A percentile compares a stretch with the other conserved stretches of the same genome.
Evolutionary conservation across 2,329 filamentous ascomycete species (phyloP).

Genomic region (Neoascochyta sp.): DNA sequence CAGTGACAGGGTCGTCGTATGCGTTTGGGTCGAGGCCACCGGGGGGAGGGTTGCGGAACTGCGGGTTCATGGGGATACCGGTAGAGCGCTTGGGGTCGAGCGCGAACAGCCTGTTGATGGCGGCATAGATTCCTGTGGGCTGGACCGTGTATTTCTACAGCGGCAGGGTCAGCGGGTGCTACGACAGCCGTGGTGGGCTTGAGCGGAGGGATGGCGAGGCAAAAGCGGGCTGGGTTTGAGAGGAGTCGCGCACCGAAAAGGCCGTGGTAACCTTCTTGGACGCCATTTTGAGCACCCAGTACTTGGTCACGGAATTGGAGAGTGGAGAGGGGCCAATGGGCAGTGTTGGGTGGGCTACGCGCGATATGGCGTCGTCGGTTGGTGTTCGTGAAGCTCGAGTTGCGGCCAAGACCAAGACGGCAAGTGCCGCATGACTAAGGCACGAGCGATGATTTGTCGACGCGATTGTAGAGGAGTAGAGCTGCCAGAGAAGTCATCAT

Average conservation of each 20-base stretch:
- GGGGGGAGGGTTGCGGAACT: constrained; percentile 83
- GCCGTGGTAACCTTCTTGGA: constrained; percentile 30
- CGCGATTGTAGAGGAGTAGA: too few relatives aligned
- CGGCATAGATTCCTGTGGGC: constrained; percentile 83
- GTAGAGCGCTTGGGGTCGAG: constrained; percentile 86
- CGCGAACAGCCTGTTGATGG: constrained; percentile 70
- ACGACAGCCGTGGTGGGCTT: not conserved
- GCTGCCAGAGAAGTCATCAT: too few relatives aligned
- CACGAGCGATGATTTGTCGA: too few relatives aligned
- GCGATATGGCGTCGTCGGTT: constrained; percentile 14
- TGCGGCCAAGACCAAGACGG: constrained; percentile 19
- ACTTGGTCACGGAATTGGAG: constrained; percentile 9
- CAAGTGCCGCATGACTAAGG: too few relatives aligned
- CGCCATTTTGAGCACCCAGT: constrained; percentile 24
- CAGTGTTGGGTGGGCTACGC: constrained; percentile 12
- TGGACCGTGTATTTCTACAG: constrained; percentile 91
- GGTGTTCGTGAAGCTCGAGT: constrained; percentile 24
- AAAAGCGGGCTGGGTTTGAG: constrained; percentile 2
- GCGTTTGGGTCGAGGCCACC: constrained; percentile 65
- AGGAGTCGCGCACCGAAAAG: constrained; percentile 26
- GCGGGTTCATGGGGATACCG: constrained; percentile 87
- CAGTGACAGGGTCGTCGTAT: constrained; percentile 79
- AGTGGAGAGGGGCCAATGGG: constrained; percentile 26
- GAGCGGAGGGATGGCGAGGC: constrained; percentile 7
- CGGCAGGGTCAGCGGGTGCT: constrained; percentile 2